phyloP scores from a whole-genome alignment of 108 stramenopile species.

The Cyclotella distinguenda region DNA sequence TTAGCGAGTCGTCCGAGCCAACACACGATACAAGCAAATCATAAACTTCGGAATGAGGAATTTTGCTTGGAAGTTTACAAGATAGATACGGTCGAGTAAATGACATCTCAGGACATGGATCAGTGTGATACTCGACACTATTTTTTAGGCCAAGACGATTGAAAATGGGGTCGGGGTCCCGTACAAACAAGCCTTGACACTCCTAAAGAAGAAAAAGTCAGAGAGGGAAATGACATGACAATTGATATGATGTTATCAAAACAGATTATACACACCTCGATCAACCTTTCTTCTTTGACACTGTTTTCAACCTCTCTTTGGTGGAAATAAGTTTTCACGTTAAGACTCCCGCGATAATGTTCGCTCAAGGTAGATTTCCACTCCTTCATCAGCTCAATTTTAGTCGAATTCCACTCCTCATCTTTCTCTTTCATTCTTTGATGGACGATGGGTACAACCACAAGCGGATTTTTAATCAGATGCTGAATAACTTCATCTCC shows the following conservation, averaged over 20 bases:
- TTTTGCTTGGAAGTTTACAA: conserved; percentile 44
- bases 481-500: conserved; percentile 95
- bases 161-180: conserved; percentile 50
- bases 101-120: conserved; percentile 48
- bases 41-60: conserved; percentile 60
- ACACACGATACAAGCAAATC: conserved; percentile 41
- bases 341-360: conserved; percentile 69
- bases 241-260: background rate
- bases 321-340: conserved; percentile 54
- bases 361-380: conserved; percentile 67
- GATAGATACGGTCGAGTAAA: conserved; percentile 69
- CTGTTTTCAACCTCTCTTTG: conserved; percentile 66
- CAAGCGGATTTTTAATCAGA: conserved; percentile 86
- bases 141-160: conserved; percentile 24
- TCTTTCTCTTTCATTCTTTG: conserved; percentile 96
- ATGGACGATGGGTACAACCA: conserved; percentile 93
- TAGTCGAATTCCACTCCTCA: conserved; percentile 87
- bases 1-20: conserved; percentile 10
- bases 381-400: conserved; percentile 55
- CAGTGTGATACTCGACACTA: conserved; percentile 41
- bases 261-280: conserved; percentile 41
- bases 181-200: conserved; percentile 62
- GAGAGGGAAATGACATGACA: background rate
- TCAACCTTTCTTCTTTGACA: conserved; percentile 47
- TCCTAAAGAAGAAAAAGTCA: conserved; percentile 38